Conservation (phyloP, 1,284 basidiomycete species). For the Boletus smithii region DNA sequence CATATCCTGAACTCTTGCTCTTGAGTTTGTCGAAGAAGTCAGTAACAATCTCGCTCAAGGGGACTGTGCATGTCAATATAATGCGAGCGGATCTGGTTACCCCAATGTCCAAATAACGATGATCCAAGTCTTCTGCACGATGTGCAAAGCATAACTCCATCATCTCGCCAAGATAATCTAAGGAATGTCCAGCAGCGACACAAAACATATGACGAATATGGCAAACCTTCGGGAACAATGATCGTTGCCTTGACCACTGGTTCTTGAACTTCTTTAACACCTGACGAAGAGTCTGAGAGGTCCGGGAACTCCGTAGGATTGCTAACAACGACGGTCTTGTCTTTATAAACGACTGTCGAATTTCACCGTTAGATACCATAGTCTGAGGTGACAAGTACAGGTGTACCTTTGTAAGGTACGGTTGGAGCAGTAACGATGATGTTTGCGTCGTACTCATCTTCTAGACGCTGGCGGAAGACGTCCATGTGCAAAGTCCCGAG, state of each 20-base stretch:
- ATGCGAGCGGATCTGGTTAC: conserved; percentile 56
- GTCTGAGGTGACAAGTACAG: conserved; percentile 1
- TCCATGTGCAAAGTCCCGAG: conserved; percentile 97
- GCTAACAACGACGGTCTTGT: conserved; percentile 72
- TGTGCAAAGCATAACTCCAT: conserved; percentile 86
- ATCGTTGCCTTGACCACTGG: conserved; percentile 89
- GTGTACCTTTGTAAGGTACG: conserved; percentile 83
- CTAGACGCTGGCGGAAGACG: conserved; percentile 91
- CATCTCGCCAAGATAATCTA: conserved; percentile 86
- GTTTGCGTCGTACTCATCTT: conserved; percentile 93
- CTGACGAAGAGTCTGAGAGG: conserved; percentile 55
- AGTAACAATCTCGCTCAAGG: conserved; percentile 87
- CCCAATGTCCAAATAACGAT: conserved; percentile 72
- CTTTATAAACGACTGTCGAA: conserved; percentile 65
- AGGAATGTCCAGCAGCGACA: conserved; percentile 15
- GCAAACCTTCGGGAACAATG: conserved; percentile 82
- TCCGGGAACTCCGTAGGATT: conserved; percentile 95
- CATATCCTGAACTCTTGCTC: conserved; percentile 86
- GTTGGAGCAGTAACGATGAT: conserved; percentile 92
- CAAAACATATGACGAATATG: conserved; percentile 2
- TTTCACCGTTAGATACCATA: conserved; percentile 7
- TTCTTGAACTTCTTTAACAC: conserved; percentile 78
- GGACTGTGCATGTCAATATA: conserved; percentile 79
- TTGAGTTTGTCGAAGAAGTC: conserved; percentile 93
- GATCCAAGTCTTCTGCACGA: conserved; percentile 75